Evolutionary conservation across 805 yeast genomes (phyloP), one percentile per base, ranked within the genome.

Genomic region (Wickerhamomyces subpelliculosus): DNA sequence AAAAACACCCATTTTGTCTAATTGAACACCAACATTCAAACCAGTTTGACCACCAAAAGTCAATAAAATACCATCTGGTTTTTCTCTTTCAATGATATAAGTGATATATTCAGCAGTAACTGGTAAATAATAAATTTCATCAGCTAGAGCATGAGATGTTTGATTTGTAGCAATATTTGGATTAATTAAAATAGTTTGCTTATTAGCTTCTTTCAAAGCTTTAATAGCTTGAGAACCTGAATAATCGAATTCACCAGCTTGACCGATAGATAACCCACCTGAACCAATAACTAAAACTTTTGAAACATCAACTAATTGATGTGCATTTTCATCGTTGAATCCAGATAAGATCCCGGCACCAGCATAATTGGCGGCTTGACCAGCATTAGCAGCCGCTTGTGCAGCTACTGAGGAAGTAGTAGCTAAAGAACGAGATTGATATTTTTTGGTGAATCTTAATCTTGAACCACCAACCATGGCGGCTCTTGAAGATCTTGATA

Each of bases 1-100:
- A 55, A 94, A 82, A 41, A 87, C 86, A 47, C 97, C 97, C 88
- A 85, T 83, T 66, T 88, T 84, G 44, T 93, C 96, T 47, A 93
- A 75, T 55, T 87, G 83, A 37, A 93, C 94, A 67, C 97, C 97
- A 44, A 90, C 96, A 59, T 89, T 93, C 54, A 93, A 73, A 47
- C 84, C 98, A 25, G 99, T 93, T 70, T 93, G 99, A 49, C 99
- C 99, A 57, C 99, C 99, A 62, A 93, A 93, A 4, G 98, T 90
- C 58, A 90, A 74, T 57, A 90, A 71, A 39, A 93, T 89, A 34
- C 96, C 97, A 64, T 93, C 97, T 29, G 98, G 98, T 51, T 78
- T 77, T 68, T 93, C 99, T 48, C 95, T 80, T 66, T 93, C 96
- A 48, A 93, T 90, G 57, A 93, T 86, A 62, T 93, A 85, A 32